Conservation (phyloP, 495 filamentous ascomycete genomes). For the Aspergillus avenaceus region DNA sequence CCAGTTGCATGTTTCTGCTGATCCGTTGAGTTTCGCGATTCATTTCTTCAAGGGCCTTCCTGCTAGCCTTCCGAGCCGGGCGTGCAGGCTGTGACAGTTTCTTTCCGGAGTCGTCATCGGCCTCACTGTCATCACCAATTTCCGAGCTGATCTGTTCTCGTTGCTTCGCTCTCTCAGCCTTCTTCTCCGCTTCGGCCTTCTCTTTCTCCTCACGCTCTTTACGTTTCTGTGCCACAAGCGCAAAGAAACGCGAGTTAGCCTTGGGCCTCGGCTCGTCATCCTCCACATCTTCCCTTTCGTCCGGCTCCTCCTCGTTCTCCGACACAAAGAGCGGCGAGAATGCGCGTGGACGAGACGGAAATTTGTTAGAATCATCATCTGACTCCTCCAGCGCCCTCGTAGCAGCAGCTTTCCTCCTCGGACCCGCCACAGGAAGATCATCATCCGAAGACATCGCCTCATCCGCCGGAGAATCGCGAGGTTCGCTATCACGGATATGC, state of each 20-base stretch:
- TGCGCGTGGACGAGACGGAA: constrained; percentile 22
- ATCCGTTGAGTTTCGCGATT: constrained; percentile 87
- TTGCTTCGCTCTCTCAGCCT: constrained; percentile 35
- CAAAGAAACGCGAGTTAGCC: constrained; percentile 57
- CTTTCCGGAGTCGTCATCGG: constrained; percentile 51
- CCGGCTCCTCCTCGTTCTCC: constrained; percentile 5
- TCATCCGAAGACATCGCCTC: constrained; percentile 24
- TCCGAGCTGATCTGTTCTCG: constrained; percentile 35
- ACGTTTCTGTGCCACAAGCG: constrained; percentile 66
- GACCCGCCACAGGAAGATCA: constrained; percentile 32
- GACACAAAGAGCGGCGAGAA: constrained; percentile 42
- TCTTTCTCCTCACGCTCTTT: constrained; percentile 65
- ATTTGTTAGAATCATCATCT: constrained; percentile 6
- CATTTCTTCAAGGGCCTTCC: constrained; percentile 96
- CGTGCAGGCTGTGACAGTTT: constrained; percentile 61
- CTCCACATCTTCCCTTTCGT: constrained; percentile 16
- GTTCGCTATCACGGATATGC: constrained; percentile 11
- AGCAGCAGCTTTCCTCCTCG: constrained; percentile 25
- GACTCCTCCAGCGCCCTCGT: constrained; percentile 2
- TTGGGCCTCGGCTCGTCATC: constrained; percentile 45
- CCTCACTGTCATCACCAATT: constrained; percentile 40
- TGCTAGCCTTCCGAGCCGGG: constrained; percentile 82
- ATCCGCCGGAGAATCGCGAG: constrained; percentile 3
- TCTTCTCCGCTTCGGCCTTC: constrained; percentile 52
- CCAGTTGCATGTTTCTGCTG: constrained; percentile 81